Base-by-base conservation (phyloP, 1,139 yeast species). In the Debaryomyces coudertii region DNA sequence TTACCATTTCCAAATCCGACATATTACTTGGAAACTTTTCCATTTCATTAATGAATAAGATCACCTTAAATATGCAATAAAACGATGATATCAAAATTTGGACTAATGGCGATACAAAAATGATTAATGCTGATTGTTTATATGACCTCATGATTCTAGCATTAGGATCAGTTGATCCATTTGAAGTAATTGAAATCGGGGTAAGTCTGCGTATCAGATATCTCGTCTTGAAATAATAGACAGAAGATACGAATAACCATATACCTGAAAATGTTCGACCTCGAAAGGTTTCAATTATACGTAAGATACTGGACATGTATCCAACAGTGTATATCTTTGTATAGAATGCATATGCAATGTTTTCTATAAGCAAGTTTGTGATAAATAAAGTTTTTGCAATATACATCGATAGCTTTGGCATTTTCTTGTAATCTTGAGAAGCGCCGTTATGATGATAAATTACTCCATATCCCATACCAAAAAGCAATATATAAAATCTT, bases 381-480 rank as follows among this genome's bases (percentile, higher is more conserved):
- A 9, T 31, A n/a, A 16, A 18, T 9, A 33, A 22, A 9, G 36
- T 1, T 12, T 3, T 5, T 7, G 69, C 47, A 34, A 58, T 47
- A 40, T 73, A 53, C 44, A 56, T 68, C 35, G 63, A 60, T 42
- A 55, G 56, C 14, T 71, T 56, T 30, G 56, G 59, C 2, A 62
- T 33, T 20, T 33, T 33, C 2, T 22, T 33, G 8, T 15, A 33
- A 5, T 20, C 11, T 18, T 24, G 14, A 18, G 36, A 33, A 8
- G 35, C 24, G 9, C 36, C 63, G 31, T 54, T 54, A 34, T 61
- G 63, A 48, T 63, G 63, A 48, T 67, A 71, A 16, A 71, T 54
- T 3, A 70, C 73, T 1, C 36, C 36, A 18, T 33, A 33, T 9
- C 76, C 76, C 75, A 69, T 69, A 36, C 71, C 51, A 47, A 71